Percentiles rank a stretch among this genome's conserved stretches.
These are phyloP conservation scores for Colletotrichum higginsianum DNA, from an alignment of 2,329 filamentous ascomycete species.

Conservation along the genomic window DNA sequence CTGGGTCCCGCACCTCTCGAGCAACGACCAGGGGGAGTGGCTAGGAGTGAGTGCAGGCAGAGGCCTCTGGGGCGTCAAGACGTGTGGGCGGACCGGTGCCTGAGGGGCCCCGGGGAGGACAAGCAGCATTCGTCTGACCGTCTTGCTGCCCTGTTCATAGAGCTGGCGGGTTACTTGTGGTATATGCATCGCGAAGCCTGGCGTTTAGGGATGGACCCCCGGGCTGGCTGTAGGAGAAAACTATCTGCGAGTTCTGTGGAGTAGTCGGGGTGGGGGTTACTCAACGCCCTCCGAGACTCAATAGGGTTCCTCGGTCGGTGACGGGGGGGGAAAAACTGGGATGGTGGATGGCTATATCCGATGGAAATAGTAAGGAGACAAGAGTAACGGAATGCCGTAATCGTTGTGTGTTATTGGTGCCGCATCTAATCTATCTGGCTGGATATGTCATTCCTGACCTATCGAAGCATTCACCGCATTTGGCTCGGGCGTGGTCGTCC, in stretches of 20 bases:
- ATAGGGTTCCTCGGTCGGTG: constrained; percentile 12
- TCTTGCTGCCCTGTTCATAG: constrained; percentile 39
- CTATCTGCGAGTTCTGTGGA: constrained; percentile 5
- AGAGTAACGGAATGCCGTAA: constrained; percentile 27
- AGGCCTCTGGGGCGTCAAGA: constrained; percentile 82
- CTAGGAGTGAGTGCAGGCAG: constrained; percentile 85
- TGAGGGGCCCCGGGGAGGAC: constrained; percentile 28
- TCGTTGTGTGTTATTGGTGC: constrained; percentile 10
- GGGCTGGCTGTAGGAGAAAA: constrained; percentile 19
- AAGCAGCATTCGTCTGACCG: constrained; percentile 24
- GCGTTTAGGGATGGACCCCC: constrained; percentile 41
- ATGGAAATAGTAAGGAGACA: constrained; percentile 16
- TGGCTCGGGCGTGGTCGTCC: background rate
- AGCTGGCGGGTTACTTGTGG: constrained; percentile 40
- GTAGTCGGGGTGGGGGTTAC: background rate
- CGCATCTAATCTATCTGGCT: constrained; percentile 3
- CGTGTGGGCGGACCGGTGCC: constrained; percentile 44
- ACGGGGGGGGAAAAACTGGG: constrained; percentile 31
- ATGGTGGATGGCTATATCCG: constrained; percentile 38
- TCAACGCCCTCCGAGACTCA: background rate
- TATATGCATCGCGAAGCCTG: constrained; percentile 45
- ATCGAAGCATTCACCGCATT: background rate
- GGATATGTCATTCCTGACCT: background rate
- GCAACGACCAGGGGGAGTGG: constrained; percentile 83
- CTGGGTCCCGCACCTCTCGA: constrained; percentile 83